These are phyloP conservation scores for Hymenoscyphus occultus DNA, from an alignment of 2,329 filamentous ascomycete genomes.

Conservation along the genomic window DNA sequence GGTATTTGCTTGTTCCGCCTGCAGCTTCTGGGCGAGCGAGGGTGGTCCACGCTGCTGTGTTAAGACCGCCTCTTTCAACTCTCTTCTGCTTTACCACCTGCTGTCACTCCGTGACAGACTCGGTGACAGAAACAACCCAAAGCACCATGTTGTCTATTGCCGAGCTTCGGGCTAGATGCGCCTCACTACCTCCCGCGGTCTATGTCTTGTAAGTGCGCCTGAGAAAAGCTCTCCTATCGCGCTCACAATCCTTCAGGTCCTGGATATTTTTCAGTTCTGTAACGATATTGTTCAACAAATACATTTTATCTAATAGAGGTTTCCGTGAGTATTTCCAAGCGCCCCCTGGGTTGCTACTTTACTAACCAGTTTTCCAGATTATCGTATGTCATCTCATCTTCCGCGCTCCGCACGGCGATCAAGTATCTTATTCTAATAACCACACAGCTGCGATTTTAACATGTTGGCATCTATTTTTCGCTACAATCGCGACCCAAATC, in stretches of 20 bases:
- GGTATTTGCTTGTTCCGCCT: background rate
- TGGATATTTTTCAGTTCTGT: constrained; percentile 91
- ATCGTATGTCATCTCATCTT: constrained; percentile 13
- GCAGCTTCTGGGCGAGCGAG: too few species aligned
- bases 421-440: constrained; percentile 7
- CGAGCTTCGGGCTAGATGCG: constrained; percentile 4
- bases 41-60: too few species aligned
- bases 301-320: constrained; percentile 77
- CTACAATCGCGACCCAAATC: constrained; percentile 87
- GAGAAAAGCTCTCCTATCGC: constrained; percentile 1
- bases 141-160: constrained; percentile 11
- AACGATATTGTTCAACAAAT: constrained; percentile 99
- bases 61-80: too few species aligned
- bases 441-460: constrained; percentile 69
- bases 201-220: constrained; percentile 63
- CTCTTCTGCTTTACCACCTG: too few species aligned
- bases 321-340: constrained; percentile 62
- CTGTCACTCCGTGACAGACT: too few species aligned
- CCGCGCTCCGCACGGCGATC: background rate
- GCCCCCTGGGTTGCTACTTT: background rate
- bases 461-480: constrained; percentile 90
- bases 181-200: constrained; percentile 60
- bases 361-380: constrained; percentile 15
- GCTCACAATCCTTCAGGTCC: constrained; percentile 49
- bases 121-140: background rate